A percentile compares a stretch with the other conserved stretches of the same genome.
Conservation (phyloP, 805 yeast genomes). For the Saccharomycopsis oosterbeekiorum region DNA sequence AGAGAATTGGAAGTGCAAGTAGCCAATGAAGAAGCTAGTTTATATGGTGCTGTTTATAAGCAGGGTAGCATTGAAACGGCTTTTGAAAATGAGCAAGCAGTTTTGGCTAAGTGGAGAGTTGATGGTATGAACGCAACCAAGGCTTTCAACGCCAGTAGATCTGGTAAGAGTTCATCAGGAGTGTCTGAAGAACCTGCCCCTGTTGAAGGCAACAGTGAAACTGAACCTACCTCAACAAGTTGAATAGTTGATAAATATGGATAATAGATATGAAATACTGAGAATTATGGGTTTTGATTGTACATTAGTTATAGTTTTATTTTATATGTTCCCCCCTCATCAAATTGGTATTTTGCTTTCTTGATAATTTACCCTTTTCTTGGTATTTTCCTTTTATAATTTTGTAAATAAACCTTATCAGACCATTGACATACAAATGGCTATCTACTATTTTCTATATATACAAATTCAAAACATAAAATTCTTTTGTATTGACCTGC, state of each 20-base stretch:
- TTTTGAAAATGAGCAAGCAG: constrained; percentile 57
- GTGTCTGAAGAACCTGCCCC: not conserved
- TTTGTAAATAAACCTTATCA: not conserved
- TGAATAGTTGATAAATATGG: not conserved
- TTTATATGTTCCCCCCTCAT: not conserved
- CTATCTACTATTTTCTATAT: too few species aligned
- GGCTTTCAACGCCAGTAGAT: constrained; percentile 38
- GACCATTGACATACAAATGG: not conserved
- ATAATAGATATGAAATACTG: not conserved
- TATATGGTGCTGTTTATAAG: constrained; percentile 75
- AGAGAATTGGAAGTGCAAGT: constrained; percentile 67
- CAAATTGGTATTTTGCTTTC: not conserved
- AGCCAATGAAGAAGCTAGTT: constrained; percentile 69
- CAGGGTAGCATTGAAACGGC: constrained; percentile 57
- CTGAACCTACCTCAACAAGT: not conserved
- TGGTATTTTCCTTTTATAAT: not conserved
- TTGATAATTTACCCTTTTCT: not conserved
- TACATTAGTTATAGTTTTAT: not conserved
- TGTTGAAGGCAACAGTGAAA: not conserved
- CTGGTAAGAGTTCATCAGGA: not conserved
- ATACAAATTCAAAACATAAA: too few species aligned
- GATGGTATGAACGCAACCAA: constrained; percentile 60
- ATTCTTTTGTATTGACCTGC: too few species aligned
- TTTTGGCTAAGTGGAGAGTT: constrained; percentile 62
- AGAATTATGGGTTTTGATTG: not conserved